phyloP scores from a whole-genome alignment of 2,329 filamentous ascomycete genomes.

The Phoma sp. region DNA sequence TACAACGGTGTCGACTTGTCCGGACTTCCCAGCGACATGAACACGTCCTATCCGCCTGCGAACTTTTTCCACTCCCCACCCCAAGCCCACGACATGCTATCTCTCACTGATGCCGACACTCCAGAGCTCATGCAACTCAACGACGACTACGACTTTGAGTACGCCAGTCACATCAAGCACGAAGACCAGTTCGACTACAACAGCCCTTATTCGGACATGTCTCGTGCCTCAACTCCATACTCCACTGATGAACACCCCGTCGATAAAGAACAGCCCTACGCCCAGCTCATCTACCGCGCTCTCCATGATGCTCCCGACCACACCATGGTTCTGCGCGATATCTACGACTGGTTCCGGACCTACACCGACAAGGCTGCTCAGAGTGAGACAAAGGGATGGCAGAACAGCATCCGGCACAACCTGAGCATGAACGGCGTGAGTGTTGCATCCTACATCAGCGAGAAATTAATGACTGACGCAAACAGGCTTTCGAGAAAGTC shows the following conservation, averaged over 20 bases:
- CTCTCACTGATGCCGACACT: slow-evolving; percentile 27
- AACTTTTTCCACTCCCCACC: slow-evolving; percentile 42
- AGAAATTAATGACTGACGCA: slow-evolving; percentile 14
- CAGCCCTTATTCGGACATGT: slow-evolving; percentile 30
- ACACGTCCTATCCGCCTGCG: slow-evolving; percentile 39
- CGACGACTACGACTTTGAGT: slow-evolving; percentile 35
- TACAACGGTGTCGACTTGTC: slow-evolving; percentile 25
- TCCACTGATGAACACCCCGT: slow-evolving; percentile 29
- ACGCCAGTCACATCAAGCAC: slow-evolving; percentile 20
- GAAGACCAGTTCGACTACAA: slow-evolving; percentile 27
- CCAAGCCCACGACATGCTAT: slow-evolving; percentile 26
- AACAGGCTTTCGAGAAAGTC: slow-evolving; percentile 63
- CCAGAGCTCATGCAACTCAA: slow-evolving; percentile 31
- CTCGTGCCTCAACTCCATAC: slow-evolving; percentile 31
- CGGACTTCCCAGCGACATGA: slow-evolving; percentile 20
- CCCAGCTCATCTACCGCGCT: slow-evolving; percentile 78
- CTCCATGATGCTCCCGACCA: slow-evolving; percentile 70
- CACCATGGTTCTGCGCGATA: slow-evolving; percentile 80
- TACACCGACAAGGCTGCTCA: slow-evolving; percentile 78
- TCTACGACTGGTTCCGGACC: slow-evolving; percentile 87
- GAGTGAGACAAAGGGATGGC: slow-evolving; percentile 72
- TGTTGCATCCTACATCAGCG: neutral
- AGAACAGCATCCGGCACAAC: slow-evolving; percentile 95
- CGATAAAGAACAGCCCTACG: slow-evolving; percentile 72
- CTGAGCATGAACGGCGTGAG: slow-evolving; percentile 92